Conservation (phyloP, 2,329 filamentous ascomycete genomes). For the Colletotrichum noveboracense region DNA sequence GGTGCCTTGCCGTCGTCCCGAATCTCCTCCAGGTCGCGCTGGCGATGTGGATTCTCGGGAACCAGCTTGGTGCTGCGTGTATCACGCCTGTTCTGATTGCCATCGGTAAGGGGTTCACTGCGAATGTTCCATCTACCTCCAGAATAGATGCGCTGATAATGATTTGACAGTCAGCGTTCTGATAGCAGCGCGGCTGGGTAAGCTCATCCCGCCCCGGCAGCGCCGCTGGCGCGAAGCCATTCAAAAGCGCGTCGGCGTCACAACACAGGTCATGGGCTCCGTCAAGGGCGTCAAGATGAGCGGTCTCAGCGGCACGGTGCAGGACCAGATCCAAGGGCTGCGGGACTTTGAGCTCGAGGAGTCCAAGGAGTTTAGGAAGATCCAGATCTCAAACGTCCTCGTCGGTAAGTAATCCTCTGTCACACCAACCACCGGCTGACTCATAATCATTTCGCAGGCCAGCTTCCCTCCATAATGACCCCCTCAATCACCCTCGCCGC, state of each 20-base stretch:
- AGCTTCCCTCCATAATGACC: not conserved
- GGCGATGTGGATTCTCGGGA: conserved; percentile 29
- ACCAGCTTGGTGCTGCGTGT: conserved; percentile 43
- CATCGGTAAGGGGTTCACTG: conserved; percentile 22
- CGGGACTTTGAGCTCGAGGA: conserved; percentile 25
- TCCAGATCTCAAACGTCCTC: not conserved
- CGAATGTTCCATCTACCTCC: not conserved
- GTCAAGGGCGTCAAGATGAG: conserved; percentile 59
- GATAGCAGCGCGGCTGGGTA: not conserved
- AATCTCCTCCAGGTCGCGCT: conserved; percentile 25
- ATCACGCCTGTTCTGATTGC: conserved; percentile 44
- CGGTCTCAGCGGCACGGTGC: conserved; percentile 46
- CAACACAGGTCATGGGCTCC: conserved; percentile 48
- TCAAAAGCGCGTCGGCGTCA: conserved; percentile 53
- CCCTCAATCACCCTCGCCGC: conserved; percentile 11
- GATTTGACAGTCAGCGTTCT: not conserved
- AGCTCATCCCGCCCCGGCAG: not conserved
- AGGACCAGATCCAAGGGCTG: conserved; percentile 22
- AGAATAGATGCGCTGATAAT: not conserved
- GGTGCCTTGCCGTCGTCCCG: conserved; percentile 22
- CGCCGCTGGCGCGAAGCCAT: conserved; percentile 52
- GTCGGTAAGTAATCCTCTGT: not conserved
- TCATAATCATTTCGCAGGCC: not conserved
- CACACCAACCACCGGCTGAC: no score
- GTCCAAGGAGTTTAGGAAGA: conserved; percentile 6